Evolutionary conservation across 2,329 filamentous ascomycete genomes (phyloP), one percentile per base, ranked within the genome.

Genomic region (Paradendryphiella salina): DNA sequence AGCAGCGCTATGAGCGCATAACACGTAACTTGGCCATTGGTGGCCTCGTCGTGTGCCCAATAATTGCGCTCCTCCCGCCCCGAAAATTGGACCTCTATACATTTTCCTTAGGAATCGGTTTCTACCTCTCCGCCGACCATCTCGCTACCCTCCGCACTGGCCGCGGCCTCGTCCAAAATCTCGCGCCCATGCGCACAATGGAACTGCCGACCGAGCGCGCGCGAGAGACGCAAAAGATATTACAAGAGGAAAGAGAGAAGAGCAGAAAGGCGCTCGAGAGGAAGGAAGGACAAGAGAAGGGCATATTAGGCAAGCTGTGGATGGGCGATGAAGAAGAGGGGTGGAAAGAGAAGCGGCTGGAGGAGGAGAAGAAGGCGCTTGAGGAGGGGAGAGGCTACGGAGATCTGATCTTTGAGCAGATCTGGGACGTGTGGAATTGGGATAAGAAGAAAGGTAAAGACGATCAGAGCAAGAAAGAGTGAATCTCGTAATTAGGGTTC

Each of bases 1-100:
- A 62, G 50, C 60, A 61, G 28, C 61, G 62, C 50, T 70, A 65
- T 58, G 57, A 63, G 3, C 57, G 55, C 42, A 56, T 72, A 49
- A 58, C 59, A 15, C 78, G 79, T 66, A 78, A 76, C 57, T 63
- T 76, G 56, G 77, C 82, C 13, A 69, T 83, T 26, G 73, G 70
- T 46, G 74, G 78, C 39, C 67, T 82, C 21, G 63, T 86, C 15
- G 65, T 77, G 39, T 82, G 80, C 52, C 84, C 84, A 0, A 56
- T 80, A 7, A 75, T 86, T 42, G 78, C 79, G 39, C 63, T 78
- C 13, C 70, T 86, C 8, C 84, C 84, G 8, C 84, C 84, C 0
- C 81, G 84, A 37, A 85, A 85, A 70, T 70, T 86, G 41, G 83
- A 86, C 64, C 62, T 81, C 45, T 85, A 83, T 71, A 85, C 83